phyloP scores from a whole-genome alignment of 2,329 filamentous ascomycete species.

The Periglandula ipomoeae region DNA sequence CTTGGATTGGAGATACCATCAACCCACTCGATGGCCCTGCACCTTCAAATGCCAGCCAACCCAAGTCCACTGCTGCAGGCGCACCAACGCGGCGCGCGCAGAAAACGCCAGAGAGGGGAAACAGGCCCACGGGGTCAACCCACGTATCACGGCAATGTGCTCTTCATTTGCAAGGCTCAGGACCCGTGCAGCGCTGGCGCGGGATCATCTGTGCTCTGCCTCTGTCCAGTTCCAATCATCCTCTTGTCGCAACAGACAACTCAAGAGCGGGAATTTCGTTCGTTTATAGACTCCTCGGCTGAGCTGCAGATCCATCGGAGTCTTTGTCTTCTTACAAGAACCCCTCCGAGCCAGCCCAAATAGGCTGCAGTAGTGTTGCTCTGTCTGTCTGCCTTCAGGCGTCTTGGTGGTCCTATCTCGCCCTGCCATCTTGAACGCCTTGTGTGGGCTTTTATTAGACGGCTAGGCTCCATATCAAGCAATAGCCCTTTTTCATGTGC shows the following conservation, averaged over 20 bases:
- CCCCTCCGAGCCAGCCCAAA: conserved; percentile 7
- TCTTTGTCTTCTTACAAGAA: conserved; percentile 9
- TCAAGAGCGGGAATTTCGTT: neutral
- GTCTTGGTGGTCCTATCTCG: neutral
- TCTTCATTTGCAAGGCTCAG: neutral
- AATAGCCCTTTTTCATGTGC: neutral
- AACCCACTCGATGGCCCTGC: conserved; percentile 12
- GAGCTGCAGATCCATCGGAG: conserved; percentile 5
- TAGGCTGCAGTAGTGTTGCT: neutral
- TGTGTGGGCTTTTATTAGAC: neutral
- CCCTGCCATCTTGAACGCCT: neutral
- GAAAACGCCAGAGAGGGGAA: conserved; percentile 8
- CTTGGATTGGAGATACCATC: conserved; percentile 7
- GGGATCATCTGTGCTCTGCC: neutral
- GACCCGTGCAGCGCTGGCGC: conserved; percentile 1
- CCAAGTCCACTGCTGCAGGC: conserved; percentile 4
- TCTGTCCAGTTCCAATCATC: neutral
- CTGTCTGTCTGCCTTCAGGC: neutral
- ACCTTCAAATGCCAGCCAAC: conserved; percentile 9
- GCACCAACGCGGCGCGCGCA: conserved; percentile 5
- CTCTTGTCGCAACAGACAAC: neutral
- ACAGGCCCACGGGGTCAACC: conserved; percentile 5
- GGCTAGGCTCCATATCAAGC: conserved; percentile 6
- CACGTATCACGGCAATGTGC: conserved; percentile 5
- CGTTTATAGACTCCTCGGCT: neutral